phyloP scores from a whole-genome alignment of 805 yeast species.

The Lipomyces anomalus region DNA sequence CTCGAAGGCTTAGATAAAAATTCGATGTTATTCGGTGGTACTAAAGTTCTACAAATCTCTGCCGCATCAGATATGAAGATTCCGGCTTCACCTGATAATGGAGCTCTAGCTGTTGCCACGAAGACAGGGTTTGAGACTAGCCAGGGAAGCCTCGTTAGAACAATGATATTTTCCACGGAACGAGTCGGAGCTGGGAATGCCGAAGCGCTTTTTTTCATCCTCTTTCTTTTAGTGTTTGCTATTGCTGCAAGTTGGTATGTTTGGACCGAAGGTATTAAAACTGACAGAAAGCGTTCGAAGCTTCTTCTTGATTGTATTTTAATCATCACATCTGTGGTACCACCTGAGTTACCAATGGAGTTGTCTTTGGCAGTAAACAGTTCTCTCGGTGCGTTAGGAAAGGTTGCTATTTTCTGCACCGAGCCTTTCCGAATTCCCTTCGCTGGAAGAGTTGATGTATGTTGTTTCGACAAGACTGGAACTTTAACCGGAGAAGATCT shows the following conservation, averaged over 20 bases:
- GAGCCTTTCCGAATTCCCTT: conserved; percentile 97
- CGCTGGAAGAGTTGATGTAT: conserved; percentile 96
- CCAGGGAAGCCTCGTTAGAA: conserved; percentile 94
- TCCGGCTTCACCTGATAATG: conserved; percentile 77
- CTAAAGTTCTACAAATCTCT: conserved; percentile 81
- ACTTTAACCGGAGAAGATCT: conserved; percentile 95
- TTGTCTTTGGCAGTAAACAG: conserved; percentile 95
- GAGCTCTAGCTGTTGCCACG: conserved; percentile 83
- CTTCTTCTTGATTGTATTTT: conserved; percentile 91
- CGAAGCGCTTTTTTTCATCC: conserved; percentile 87
- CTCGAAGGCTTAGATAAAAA: conserved; percentile 84
- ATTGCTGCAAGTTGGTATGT: conserved; percentile 95
- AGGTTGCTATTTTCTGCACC: conserved; percentile 88
- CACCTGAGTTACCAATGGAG: conserved; percentile 99
- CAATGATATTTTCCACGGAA: conserved; percentile 95
- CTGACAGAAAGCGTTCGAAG: conserved; percentile 93
- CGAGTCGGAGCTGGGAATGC: conserved; percentile 93
- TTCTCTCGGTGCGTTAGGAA: conserved; percentile 80
- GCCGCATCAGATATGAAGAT: conserved; percentile 39
- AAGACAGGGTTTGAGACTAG: conserved; percentile 98
- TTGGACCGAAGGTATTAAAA: conserved; percentile 93
- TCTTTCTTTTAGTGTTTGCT: conserved; percentile 85
- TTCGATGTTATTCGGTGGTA: conserved; percentile 89
- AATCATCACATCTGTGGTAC: conserved; percentile 95
- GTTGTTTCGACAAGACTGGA: conserved; percentile 98